Evolutionary conservation across 2,329 filamentous ascomycete genomes (phyloP).

Genomic region (Phyllosticta citrichinensis): DNA sequence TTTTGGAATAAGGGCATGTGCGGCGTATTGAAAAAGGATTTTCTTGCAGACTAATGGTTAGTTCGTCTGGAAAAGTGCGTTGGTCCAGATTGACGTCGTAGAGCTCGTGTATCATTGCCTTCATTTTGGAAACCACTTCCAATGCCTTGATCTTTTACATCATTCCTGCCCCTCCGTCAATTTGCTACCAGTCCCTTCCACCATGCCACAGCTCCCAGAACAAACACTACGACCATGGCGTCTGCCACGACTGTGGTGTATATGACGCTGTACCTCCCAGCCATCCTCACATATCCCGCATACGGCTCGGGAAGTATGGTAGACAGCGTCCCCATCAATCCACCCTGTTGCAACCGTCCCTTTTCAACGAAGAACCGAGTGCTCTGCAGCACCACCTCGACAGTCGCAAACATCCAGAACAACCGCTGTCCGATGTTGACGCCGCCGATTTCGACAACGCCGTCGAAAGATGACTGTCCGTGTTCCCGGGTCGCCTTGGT

Average conservation of each 20-base stretch:
- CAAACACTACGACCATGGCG: constrained; percentile 67
- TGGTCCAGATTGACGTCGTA: too few relatives aligned
- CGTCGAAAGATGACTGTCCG: constrained; percentile 19
- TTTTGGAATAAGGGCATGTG: background rate
- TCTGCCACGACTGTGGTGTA: constrained; percentile 62
- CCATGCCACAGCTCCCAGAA: constrained; percentile 51
- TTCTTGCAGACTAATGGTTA: background rate
- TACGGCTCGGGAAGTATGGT: constrained; percentile 57
- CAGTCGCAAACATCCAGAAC: constrained; percentile 74
- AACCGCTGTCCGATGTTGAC: constrained; percentile 41
- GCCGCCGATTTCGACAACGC: constrained; percentile 27
- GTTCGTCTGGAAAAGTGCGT: background rate
- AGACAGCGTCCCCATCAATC: constrained; percentile 53
- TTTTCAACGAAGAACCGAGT: constrained; percentile 62
- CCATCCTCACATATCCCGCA: constrained; percentile 51
- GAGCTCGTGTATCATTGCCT: background rate
- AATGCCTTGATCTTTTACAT: background rate
- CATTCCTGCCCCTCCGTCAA: background rate
- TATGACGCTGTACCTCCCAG: constrained; percentile 58
- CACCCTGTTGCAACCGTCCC: constrained; percentile 45
- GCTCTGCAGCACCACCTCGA: constrained; percentile 62
- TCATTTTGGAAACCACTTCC: background rate
- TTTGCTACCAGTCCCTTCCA: constrained; percentile 28
- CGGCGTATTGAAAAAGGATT: background rate
- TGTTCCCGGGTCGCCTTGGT: constrained; percentile 47